Base-by-base conservation (phyloP, 495 filamentous ascomycete genomes). In the Aspergillus ostianus region DNA sequence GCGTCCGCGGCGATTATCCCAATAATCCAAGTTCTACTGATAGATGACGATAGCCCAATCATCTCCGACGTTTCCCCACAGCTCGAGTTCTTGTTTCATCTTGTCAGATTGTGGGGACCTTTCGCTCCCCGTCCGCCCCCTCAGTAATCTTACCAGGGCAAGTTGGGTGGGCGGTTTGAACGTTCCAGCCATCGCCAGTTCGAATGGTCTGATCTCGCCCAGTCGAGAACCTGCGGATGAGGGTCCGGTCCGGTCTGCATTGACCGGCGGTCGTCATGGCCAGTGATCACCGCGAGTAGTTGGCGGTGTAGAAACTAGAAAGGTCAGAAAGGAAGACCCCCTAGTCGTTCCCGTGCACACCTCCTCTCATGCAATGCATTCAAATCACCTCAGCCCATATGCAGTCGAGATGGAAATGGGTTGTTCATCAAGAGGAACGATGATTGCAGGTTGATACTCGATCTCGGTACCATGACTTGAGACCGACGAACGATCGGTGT, bases 71-170 rank as follows among this genome's bases (percentile, higher is more conserved):
- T 44, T 57, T 53, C 55, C 59, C 53, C 57, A 60, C 57, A 60
- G 32, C 59, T 13, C 55, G 55, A 18, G 55, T 53, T 62, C 30
- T 29, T 58, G 60, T 62, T 63, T 60, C 58, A 55, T 44, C 52
- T 52, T 19, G 53, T 61, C 47, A 10, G 53, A 53, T 45, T 53
- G 56, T 53, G 53, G 47, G 57, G 49, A 49, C 47, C 18, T n/a
- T 26, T 29, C 50, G 21, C 50, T 52, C 17, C 50, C 41, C 26
- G n/a, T 46, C 44, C 23, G 13, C 32, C n/a, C 26, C 54, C n/a
- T 27, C 54, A 27, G 26, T 32, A 20, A 30, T 23, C 45, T 30
- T 30, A 29, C 44, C 7, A 26, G 26, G 46, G 30, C 17, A 27
- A 27, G 15, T 47, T 27, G 1, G 21, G 26, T 18, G 17, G 27